These are phyloP conservation scores for Hypericum perforatum DNA, from an alignment of 345 rosid species.

Conservation along the genomic window DNA sequence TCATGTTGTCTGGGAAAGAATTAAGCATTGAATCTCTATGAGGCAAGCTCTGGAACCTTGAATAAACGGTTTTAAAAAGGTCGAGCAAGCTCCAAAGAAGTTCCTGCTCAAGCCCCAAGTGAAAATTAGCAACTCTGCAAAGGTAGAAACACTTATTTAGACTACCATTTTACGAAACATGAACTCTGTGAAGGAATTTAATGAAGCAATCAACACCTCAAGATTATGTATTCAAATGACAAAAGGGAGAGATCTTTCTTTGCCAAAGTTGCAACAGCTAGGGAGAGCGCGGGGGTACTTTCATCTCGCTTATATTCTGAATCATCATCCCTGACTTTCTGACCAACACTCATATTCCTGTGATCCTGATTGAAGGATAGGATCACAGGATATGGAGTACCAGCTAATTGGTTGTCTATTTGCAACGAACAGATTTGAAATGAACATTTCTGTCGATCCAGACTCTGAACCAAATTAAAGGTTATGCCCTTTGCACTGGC, in stretches of 20 bases:
- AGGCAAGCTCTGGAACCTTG: slow-evolving; percentile 50
- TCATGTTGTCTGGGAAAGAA: slow-evolving; percentile 29
- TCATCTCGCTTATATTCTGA: slow-evolving; percentile 27
- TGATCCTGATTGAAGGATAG: slow-evolving; percentile 58
- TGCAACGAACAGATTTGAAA: slow-evolving; percentile 66
- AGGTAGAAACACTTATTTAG: slow-evolving; percentile 13
- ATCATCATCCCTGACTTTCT: slow-evolving; percentile 34
- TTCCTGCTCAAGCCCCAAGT: slow-evolving; percentile 88
- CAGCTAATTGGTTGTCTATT: slow-evolving; percentile 72
- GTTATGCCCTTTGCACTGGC: slow-evolving; percentile 62
- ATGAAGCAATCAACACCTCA: slow-evolving; percentile 41
- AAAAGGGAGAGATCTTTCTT: slow-evolving; percentile 67
- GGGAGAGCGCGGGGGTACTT: slow-evolving; percentile 37
- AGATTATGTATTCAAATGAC: slow-evolving; percentile 67
- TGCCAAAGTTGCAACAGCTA: slow-evolving; percentile 65
- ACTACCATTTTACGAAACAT: slow-evolving; percentile 12
- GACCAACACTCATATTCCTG: slow-evolving; percentile 34
- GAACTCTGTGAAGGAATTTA: slow-evolving; percentile 3
- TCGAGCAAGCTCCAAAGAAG: slow-evolving; percentile 54
- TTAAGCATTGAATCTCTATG: slow-evolving; percentile 39
- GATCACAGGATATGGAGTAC: slow-evolving; percentile 70
- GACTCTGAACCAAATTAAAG: slow-evolving; percentile 55
- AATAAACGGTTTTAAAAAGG: slow-evolving; percentile 52
- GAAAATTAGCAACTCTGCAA: slow-evolving; percentile 72
- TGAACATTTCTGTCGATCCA: slow-evolving; percentile 69